Evolutionary conservation across 139 green algal genomes (phyloP), one percentile per base, ranked within the genome.

Genomic region (Desmodesmus armatus): DNA sequence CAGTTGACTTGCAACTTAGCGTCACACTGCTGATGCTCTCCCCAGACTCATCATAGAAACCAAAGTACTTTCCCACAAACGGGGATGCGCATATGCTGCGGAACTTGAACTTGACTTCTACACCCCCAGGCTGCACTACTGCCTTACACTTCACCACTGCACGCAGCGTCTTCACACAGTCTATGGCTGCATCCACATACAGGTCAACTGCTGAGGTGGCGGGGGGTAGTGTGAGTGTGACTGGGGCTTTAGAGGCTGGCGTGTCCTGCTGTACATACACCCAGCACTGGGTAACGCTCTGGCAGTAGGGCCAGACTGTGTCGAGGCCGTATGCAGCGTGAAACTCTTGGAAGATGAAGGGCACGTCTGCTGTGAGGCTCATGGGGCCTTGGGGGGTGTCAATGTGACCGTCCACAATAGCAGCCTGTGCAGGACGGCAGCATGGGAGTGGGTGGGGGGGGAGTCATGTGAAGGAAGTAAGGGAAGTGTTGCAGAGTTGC

Each of bases 261-360:
- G 25, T 35, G 23, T 29, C 33, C 4, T 41, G 55, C 44, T 84
- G 78, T 29, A 19, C 77, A 63, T 76, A 84, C 25, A 84, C 78
- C 1, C 63, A 41, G 63, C 78, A 84, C 19, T 37, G 65, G 40
- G 21, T 77, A 29, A 51, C 49, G 23, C 21, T 40, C 19, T 84
- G 31, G 40, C 78, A 84, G 62, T 84, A 84, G 11, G 78, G 78
- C 78, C 78, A 84, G 17, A 76, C 63, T 0, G 78, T 84, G 33
- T 62, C 41, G 41, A 84, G 76, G 78, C 63, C 78, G 31, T 84
- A 84, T 7, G 25, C 41, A 15, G 43, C 23, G 15, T 55, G 40
- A 29, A 84, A 84, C 62, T 84, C 78, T 9, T 75, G 47, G 7
- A 77, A 29, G 29, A 63, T 6, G 21, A 84, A 72, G 0, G 66